These are phyloP conservation scores for Fusarium burgessii DNA, from an alignment of 2,329 filamentous ascomycete genomes.

Conservation along the genomic window DNA sequence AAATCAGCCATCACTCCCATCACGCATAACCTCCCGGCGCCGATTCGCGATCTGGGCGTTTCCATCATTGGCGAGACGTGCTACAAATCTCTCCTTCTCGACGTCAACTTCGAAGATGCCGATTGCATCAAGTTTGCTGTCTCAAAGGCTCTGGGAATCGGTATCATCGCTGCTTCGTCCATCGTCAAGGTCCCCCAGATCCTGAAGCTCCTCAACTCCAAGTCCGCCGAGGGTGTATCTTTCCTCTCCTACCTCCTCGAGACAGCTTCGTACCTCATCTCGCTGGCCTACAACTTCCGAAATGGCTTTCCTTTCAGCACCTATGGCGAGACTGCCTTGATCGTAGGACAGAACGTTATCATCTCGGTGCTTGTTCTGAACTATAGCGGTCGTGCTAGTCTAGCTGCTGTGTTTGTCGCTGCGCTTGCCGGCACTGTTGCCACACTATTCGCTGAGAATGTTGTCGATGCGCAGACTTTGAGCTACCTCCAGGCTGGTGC, in stretches of 20 bases:
- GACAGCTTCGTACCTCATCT: constrained; percentile 87
- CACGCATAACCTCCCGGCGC: constrained; percentile 78
- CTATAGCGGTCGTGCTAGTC: constrained; percentile 76
- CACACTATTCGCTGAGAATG: constrained; percentile 74
- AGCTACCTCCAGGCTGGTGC: constrained; percentile 85
- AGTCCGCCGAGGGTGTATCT: constrained; percentile 84
- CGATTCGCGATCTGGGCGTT: constrained; percentile 78
- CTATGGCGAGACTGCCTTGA: constrained; percentile 93
- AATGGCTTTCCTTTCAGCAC: constrained; percentile 96
- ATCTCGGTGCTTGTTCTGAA: constrained; percentile 89
- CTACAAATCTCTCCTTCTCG: constrained; percentile 87
- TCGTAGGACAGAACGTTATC: constrained; percentile 90
- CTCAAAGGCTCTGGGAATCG: constrained; percentile 92
- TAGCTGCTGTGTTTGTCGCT: constrained; percentile 83
- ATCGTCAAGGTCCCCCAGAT: constrained; percentile 98
- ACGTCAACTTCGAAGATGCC: constrained; percentile 81
- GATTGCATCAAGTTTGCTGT: constrained; percentile 90
- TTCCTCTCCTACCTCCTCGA: constrained; percentile 95
- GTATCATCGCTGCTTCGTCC: constrained; percentile 88
- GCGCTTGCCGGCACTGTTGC: constrained; percentile 77
- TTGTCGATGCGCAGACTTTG: constrained; percentile 76
- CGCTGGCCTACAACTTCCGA: constrained; percentile 90
- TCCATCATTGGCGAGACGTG: constrained; percentile 85
- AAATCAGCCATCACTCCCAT: constrained; percentile 74
- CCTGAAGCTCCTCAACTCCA: constrained; percentile 85